These are phyloP conservation scores for Xylogone sp. DNA, from an alignment of 2,329 filamentous ascomycete species.

Conservation along the genomic window DNA sequence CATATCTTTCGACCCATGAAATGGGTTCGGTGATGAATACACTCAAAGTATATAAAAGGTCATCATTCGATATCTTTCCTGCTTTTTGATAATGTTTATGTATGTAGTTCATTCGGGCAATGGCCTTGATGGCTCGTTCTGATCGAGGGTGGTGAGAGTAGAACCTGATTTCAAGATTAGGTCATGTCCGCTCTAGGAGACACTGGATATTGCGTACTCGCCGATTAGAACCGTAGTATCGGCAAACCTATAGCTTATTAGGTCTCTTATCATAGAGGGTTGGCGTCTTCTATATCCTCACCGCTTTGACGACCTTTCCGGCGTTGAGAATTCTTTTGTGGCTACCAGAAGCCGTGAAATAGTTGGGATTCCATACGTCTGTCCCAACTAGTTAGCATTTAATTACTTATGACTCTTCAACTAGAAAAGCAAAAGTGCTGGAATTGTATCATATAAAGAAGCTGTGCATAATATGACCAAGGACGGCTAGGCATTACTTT, in stretches of 20 bases:
- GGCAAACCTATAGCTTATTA: slow-evolving; percentile 8
- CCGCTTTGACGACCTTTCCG: slow-evolving; percentile 46
- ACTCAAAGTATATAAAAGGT: slow-evolving; percentile 62
- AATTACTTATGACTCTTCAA: not conserved
- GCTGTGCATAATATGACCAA: not conserved
- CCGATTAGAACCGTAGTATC: slow-evolving; percentile 20
- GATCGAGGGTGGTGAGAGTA: slow-evolving; percentile 13
- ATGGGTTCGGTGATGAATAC: slow-evolving; percentile 65
- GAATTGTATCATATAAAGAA: not conserved
- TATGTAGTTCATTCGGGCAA: slow-evolving; percentile 62
- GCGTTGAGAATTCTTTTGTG: slow-evolving; percentile 44
- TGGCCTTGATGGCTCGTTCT: slow-evolving; percentile 42
- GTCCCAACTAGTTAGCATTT: not conserved
- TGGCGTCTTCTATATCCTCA: slow-evolving; percentile 34
- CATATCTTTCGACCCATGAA: slow-evolving; percentile 59
- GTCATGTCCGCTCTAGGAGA: not conserved
- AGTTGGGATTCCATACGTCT: slow-evolving; percentile 54
- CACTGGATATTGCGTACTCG: slow-evolving; percentile 8
- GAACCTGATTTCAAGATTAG: slow-evolving; percentile 8
- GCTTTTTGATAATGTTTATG: slow-evolving; percentile 53
- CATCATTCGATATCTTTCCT: slow-evolving; percentile 56
- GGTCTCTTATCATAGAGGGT: not conserved
- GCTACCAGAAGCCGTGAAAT: slow-evolving; percentile 46
- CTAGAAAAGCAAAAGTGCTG: slow-evolving; percentile 1
- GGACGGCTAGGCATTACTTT: slow-evolving; percentile 32